Conservation (phyloP, 192 early-diverging fungal genomes). For the Chytriomyces sp. region DNA sequence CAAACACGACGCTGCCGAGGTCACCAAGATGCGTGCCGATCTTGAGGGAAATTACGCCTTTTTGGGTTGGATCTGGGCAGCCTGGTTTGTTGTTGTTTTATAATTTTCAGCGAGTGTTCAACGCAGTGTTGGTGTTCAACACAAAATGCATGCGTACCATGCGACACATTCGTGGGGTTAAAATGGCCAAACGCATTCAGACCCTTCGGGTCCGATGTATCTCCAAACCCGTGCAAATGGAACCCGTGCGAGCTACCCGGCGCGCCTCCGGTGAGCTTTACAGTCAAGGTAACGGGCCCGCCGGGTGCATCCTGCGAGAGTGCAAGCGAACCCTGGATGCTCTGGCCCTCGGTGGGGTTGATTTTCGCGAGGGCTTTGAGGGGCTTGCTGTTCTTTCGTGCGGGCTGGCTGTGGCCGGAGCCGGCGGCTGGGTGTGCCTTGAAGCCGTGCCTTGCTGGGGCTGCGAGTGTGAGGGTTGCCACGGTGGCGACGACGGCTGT, state of each 20-base stretch:
- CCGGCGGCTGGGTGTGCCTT: too few species aligned
- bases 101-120: too few species aligned
- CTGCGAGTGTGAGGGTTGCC: too few species aligned
- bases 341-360: not conserved
- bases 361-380: not conserved
- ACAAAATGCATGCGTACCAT: slow-evolving; percentile 26
- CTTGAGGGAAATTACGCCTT: too few species aligned
- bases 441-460: too few species aligned
- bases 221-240: slow-evolving; percentile 37
- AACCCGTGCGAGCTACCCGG: slow-evolving; percentile 24
- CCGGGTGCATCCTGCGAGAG: slow-evolving; percentile 1
- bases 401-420: too few species aligned
- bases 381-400: too few species aligned
- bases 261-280: slow-evolving; percentile 10
- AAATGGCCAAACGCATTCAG: slow-evolving; percentile 15
- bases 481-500: too few species aligned
- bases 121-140: too few species aligned
- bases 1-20: slow-evolving; percentile 29
- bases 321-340: not conserved
- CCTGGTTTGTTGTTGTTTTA: too few species aligned
- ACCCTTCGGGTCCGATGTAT: slow-evolving; percentile 2
- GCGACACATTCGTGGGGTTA: slow-evolving; percentile 25
- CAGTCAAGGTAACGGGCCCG: not conserved
- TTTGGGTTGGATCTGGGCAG: too few species aligned
- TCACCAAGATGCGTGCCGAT: slow-evolving; percentile 29